phyloP scores from a whole-genome alignment of 352 stramenopile species.

The Phytophthora pisi region DNA sequence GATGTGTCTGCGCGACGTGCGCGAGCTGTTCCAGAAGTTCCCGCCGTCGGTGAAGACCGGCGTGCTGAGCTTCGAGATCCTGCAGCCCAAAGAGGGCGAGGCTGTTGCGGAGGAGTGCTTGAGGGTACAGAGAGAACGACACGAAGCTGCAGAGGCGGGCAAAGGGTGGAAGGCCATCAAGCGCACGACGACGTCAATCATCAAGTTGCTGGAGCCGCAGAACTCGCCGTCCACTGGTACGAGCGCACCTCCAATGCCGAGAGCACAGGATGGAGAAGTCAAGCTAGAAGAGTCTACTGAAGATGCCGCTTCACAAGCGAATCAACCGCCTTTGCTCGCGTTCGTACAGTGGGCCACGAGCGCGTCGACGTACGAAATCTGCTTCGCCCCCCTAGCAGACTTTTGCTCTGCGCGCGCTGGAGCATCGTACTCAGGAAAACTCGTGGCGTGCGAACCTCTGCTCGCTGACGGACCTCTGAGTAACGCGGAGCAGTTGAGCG shows the following conservation, averaged over 20 bases:
- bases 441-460: constrained; percentile 59
- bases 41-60: constrained; percentile 54
- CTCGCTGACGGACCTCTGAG: constrained; percentile 44
- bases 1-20: constrained; percentile 69
- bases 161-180: constrained; percentile 44
- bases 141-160: constrained; percentile 15
- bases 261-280: not conserved
- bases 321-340: constrained; percentile 51
- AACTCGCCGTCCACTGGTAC: not conserved
- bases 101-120: constrained; percentile 47
- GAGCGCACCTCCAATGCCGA: not conserved
- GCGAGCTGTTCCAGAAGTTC: constrained; percentile 67
- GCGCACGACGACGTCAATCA: constrained; percentile 57
- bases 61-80: constrained; percentile 51
- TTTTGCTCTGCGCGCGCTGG: constrained; percentile 55
- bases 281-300: not conserved
- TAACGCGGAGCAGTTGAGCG: constrained; percentile 44
- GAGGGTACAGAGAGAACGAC: constrained; percentile 22
- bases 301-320: not conserved
- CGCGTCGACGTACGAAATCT: constrained; percentile 45
- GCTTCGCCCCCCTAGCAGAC: constrained; percentile 68
- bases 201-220: constrained; percentile 55
- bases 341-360: constrained; percentile 74
- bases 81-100: constrained; percentile 26
- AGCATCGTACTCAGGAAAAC: constrained; percentile 45